Conservation (phyloP, 2,329 filamentous ascomycete species). For the Claviceps capensis region DNA sequence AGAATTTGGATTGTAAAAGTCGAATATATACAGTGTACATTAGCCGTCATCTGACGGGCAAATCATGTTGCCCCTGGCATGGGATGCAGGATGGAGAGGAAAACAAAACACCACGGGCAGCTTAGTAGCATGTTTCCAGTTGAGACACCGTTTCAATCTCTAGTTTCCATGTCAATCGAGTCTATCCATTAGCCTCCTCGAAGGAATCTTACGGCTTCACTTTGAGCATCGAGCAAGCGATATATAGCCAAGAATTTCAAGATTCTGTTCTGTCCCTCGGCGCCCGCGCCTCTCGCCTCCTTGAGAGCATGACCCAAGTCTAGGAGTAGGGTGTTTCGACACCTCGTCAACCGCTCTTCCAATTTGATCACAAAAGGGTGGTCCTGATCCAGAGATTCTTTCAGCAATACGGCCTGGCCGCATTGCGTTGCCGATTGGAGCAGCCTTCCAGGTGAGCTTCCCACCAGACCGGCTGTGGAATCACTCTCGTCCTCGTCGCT, state of each 20-base stretch:
- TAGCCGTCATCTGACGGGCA: constrained; percentile 19
- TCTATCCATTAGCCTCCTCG: constrained; percentile 20
- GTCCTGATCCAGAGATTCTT: constrained; percentile 31
- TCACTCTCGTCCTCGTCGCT: constrained; percentile 27
- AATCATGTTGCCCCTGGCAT: constrained; percentile 5
- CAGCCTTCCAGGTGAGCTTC: constrained; percentile 34
- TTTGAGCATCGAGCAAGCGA: constrained; percentile 35
- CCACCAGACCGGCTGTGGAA: constrained; percentile 20
- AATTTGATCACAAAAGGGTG: constrained; percentile 36
- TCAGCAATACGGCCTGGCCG: constrained; percentile 26
- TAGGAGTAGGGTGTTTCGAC: constrained; percentile 42
- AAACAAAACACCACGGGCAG: not conserved
- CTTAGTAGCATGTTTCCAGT: constrained; percentile 17
- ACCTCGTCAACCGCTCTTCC: constrained; percentile 37
- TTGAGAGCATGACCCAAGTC: constrained; percentile 38
- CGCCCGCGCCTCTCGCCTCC: constrained; percentile 29
- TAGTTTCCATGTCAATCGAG: not conserved
- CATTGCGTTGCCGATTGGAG: constrained; percentile 32
- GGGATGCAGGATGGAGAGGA: not conserved
- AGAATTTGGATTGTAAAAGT: constrained; percentile 7
- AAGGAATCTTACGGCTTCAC: constrained; percentile 37
- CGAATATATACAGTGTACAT: constrained; percentile 22
- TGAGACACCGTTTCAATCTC: not conserved
- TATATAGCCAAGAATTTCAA: constrained; percentile 41
- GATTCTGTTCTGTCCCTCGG: constrained; percentile 28